Conservation (phyloP, 1,284 basidiomycete species). For the Ustilago loliicola region DNA sequence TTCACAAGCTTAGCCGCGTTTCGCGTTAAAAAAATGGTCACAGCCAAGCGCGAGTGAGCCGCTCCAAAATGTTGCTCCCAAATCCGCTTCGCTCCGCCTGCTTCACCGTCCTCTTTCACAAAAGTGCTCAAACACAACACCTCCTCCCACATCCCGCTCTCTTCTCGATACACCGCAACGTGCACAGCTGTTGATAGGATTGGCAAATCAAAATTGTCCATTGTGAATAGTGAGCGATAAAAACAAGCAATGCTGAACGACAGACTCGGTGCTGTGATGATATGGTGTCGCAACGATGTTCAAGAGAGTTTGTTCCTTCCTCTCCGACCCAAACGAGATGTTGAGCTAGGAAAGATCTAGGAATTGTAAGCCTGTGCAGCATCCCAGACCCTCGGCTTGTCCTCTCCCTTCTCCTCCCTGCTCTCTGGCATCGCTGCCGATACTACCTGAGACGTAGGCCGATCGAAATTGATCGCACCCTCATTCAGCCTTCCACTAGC, state of each 20-base stretch:
- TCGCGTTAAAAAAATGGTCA: too few relatives aligned
- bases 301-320: neutral
- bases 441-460: neutral
- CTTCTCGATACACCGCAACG: too few relatives aligned
- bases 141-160: too few relatives aligned
- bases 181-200: too few relatives aligned
- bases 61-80: neutral
- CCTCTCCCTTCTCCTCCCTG: neutral
- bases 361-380: conserved; percentile 45
- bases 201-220: conserved; percentile 5
- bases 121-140: too few relatives aligned
- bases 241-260: conserved; percentile 1
- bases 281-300: neutral
- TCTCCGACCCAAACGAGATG: neutral
- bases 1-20: too few relatives aligned
- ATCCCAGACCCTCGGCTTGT: conserved; percentile 34
- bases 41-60: too few relatives aligned
- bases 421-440: neutral
- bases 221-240: neutral
- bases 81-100: neutral
- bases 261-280: neutral
- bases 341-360: neutral
- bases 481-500: conserved; percentile 23
- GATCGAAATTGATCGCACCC: conserved; percentile 37
- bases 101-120: neutral